Base-by-base conservation (phyloP, 495 filamentous ascomycete species). In the Chaetomium tenue region DNA sequence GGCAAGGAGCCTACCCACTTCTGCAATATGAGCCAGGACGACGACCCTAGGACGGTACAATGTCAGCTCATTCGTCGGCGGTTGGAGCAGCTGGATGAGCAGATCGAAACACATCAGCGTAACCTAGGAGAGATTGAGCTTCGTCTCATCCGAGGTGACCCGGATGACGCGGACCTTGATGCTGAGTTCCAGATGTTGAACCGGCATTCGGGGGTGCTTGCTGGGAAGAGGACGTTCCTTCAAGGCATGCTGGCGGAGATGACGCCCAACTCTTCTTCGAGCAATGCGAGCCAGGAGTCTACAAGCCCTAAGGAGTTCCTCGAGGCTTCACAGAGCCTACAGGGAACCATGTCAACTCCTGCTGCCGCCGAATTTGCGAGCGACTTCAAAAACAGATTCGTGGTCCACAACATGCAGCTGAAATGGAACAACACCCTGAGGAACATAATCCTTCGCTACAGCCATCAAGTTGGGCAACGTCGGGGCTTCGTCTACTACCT, bases 401-500 rank as follows among this genome's bases (percentile, higher is more conserved):
- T 98, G 68, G 88, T 98, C 26, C 94, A 98, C 80, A 98, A 98
- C 71, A 85, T 92, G 69, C 94, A 98, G 70, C 79, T 98, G 37
- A 98, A 98, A 74, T 98, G 94, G 94, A 98, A 95, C 76, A 98
- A 98, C 71, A 87, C 92, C 3, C 80, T 98, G 23, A 86, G 94
- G 46, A 97, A 98, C 71, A 97, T 97, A 70, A 95, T 98, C 37
- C 82, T 98, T 8, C 90, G 95, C 28, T 98, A 98, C 72, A 94
- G 94, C 61, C 95, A 98, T 68, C 95, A 97, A 78, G 93, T 96
- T 64, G 93, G 92, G 74, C 94, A 98, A 76, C 83, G 94, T 46
- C 88, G 94, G 60, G 94, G 94, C 26, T 98, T 98, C 77, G 88
- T 98, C 44, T 98, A 98, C 78, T 98, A 98, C 77, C 88, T 97